Conservation (phyloP, 345 rosid species). For the Boechera stricta region DNA sequence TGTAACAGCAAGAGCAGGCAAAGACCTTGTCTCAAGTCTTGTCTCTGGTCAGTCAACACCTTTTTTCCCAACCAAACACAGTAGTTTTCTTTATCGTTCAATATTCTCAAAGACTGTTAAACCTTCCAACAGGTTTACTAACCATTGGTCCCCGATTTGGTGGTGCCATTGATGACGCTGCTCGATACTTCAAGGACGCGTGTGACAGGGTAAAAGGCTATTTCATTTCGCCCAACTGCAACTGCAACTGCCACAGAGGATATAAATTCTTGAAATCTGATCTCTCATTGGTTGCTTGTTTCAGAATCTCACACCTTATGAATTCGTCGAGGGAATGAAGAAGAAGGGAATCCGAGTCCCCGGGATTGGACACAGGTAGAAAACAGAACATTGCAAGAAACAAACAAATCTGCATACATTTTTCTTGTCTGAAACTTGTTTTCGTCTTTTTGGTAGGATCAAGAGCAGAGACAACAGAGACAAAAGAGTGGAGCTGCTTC, state of each 20-base stretch:
- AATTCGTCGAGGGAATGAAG: slow-evolving; percentile 95
- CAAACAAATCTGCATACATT: not conserved
- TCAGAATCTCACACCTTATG: slow-evolving; percentile 90
- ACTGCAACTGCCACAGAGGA: not conserved
- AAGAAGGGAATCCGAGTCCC: slow-evolving; percentile 99
- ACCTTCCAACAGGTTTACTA: slow-evolving; percentile 67
- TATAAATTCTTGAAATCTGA: slow-evolving; percentile 25
- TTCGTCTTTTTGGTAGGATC: slow-evolving; percentile 56
- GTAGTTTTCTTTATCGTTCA: not conserved
- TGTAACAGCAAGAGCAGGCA: slow-evolving; percentile 98
- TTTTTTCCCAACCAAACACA: not conserved
- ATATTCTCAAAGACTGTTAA: slow-evolving; percentile 3
- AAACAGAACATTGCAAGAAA: slow-evolving; percentile 1
- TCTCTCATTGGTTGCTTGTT: slow-evolving; percentile 29
- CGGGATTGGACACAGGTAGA: slow-evolving; percentile 95
- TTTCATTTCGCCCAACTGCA: not conserved
- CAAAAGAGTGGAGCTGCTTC: slow-evolving; percentile 94
- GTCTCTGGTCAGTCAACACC: slow-evolving; percentile 64
- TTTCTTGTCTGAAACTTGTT: slow-evolving; percentile 7
- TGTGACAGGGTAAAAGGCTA: slow-evolving; percentile 69
- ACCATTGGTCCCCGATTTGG: slow-evolving; percentile 99
- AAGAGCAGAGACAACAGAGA: slow-evolving; percentile 99
- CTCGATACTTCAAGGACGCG: slow-evolving; percentile 97
- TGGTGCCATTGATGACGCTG: slow-evolving; percentile 99
- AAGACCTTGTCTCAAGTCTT: slow-evolving; percentile 98